Evolutionary conservation across 192 early-diverging fungal species (phyloP).

Genomic region (Entomortierella lignicola): DNA sequence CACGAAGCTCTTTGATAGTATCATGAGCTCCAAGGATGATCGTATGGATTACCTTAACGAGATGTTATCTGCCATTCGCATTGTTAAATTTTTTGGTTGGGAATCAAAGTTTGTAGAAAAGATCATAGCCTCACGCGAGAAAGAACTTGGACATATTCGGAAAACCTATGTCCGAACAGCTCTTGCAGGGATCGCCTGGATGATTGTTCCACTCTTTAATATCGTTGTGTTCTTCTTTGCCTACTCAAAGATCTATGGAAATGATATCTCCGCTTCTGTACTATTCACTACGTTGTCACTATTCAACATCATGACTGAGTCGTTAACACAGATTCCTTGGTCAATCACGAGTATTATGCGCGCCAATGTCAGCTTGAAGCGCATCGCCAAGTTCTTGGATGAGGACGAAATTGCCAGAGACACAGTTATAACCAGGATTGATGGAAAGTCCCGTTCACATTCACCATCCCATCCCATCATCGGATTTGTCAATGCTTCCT

Average conservation of each 20-base stretch:
- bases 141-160: conserved; percentile 66
- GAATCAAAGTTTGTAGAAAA: conserved; percentile 78
- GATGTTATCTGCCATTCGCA: conserved; percentile 79
- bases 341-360: conserved; percentile 63
- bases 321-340: conserved; percentile 69
- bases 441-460: conserved; percentile 56
- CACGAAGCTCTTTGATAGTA: conserved; percentile 60
- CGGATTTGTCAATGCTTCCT: conserved; percentile 32
- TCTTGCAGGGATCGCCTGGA: conserved; percentile 63
- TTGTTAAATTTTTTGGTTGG: conserved; percentile 95
- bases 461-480: conserved; percentile 57
- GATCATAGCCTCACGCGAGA: conserved; percentile 69
- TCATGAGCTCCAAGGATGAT: conserved; percentile 75
- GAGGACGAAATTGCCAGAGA: conserved; percentile 75
- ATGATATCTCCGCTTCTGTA: conserved; percentile 55
- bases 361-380: conserved; percentile 68
- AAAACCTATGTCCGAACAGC: conserved; percentile 60
- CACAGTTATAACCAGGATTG: conserved; percentile 24
- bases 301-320: conserved; percentile 71
- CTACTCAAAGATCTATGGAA: conserved; percentile 67
- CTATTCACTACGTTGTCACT: conserved; percentile 79
- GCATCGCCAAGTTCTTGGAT: conserved; percentile 78
- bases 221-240: conserved; percentile 67
- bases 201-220: conserved; percentile 68
- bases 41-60: conserved; percentile 87